A percentile compares a stretch with the other conserved stretches of the same genome.
These are phyloP conservation scores for Imleria badia DNA, from an alignment of 768 basidiomycete species.

Conservation along the genomic window DNA sequence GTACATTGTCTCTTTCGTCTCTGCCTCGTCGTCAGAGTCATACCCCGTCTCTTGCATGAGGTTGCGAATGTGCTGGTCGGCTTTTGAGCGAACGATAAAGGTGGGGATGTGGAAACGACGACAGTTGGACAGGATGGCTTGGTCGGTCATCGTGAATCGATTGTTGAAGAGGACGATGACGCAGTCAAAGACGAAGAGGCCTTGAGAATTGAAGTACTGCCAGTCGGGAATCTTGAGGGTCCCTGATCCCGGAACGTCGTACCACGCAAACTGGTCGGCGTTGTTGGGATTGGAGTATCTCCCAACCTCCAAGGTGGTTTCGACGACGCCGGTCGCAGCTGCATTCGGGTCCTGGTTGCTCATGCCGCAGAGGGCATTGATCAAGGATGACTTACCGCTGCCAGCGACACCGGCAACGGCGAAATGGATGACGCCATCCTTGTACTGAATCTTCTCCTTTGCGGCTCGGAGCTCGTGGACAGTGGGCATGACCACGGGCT, in stretches of 20 bases:
- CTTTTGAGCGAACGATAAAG: conserved; percentile 38
- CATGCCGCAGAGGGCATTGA: conserved; percentile 35
- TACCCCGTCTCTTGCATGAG: conserved; percentile 29
- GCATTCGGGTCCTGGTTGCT: conserved; percentile 26
- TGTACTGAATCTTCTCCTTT: conserved; percentile 27
- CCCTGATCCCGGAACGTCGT: conserved; percentile 39
- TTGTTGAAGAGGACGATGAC: conserved; percentile 36
- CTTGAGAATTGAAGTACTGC: conserved; percentile 40
- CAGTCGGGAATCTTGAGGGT: conserved; percentile 36
- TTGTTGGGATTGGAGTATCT: conserved; percentile 31
- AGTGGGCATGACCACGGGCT: conserved; percentile 32
- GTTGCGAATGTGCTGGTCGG: conserved; percentile 33
- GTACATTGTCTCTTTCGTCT: conserved; percentile 18
- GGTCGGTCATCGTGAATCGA: conserved; percentile 37
- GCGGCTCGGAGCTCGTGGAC: conserved; percentile 24
- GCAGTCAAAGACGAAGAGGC: conserved; percentile 38
- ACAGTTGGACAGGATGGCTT: conserved; percentile 34
- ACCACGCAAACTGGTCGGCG: conserved; percentile 33
- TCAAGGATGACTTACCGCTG: conserved; percentile 32
- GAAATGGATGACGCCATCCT: conserved; percentile 30
- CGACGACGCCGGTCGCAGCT: conserved; percentile 33
- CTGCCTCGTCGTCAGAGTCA: conserved; percentile 22
- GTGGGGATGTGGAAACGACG: conserved; percentile 35
- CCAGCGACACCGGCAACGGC: conserved; percentile 32
- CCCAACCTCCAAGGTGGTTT: conserved; percentile 31